Base-by-base conservation (phyloP, 148 eudicot species). In the Chenopodium berlandieri region DNA sequence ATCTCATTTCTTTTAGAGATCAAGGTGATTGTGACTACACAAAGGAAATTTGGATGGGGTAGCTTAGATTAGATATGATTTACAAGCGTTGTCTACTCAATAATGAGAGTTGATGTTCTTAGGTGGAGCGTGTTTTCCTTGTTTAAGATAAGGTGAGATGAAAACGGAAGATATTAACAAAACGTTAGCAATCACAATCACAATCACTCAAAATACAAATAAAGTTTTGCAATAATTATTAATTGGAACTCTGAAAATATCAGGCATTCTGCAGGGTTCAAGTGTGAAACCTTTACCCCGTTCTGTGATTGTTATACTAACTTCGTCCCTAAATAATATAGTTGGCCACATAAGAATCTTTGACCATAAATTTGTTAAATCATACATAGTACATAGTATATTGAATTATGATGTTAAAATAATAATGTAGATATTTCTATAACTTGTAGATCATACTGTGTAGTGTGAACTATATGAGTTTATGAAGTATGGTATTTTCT, bases 111-210 rank as follows among this genome's bases (percentile, higher is more conserved):
- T 17, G 23, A 67, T 65, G 9, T 9, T 65, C 69, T 20, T n/a
- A 40, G 68, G 32, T 75, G 83, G 79, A 81, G 52, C 52, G 22
- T 13, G 62, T 13, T 74, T 81, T 65, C 74, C 17, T 65, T 34
- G 44, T 58, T 71, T 20, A 81, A 40, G 78, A 74, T 48, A 75
- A 73, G 73, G 48, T 20, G 52, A 14, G 31, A 40, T 52, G 71
- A 44, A 71, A 58, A 44, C 50, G 56, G 69, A 69, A 25, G 23
- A 65, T 14, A 58, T 40, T 69, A 32, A 56, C 62, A 14, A 56
- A 32, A 69, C 10, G 20, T 69, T 40, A 71, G 52, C 52, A 44
- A 71, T 71, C 23, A 71, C 52, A 44, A 44, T 71, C 23, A 70
- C 73, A 71, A 44, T 40, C 75, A 71, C 37, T 71, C 23, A 44